Base-by-base conservation (phyloP, 169 alveolate species). In the Toxoplasma gondii region DNA sequence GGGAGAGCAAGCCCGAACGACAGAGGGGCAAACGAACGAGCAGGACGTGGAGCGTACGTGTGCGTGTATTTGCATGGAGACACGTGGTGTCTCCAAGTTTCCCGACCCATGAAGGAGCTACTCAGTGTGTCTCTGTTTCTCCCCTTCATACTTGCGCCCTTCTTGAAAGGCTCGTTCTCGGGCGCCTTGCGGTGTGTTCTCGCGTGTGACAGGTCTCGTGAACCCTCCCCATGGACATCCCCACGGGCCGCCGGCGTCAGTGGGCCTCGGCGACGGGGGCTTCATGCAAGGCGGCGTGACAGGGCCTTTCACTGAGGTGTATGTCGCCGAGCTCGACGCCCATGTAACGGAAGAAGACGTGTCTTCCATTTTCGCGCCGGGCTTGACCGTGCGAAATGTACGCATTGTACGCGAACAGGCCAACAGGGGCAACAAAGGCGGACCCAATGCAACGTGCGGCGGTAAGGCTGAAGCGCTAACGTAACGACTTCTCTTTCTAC, bases 211-310 rank as follows among this genome's bases (percentile, higher is more conserved):
- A 64, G 74, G 74, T 27, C 74, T 64, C 34, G 74, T 64, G 74
- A 31, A 31, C 74, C 7, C 74, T 1, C 74, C 74, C 7, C 74
- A 64, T 27, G n/a, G 31, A 16, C 74, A 64, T 19, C 67, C 67
- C 74, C 74, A 64, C 74, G 74, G 74, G n/a, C n/a, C 74, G 7
- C 74, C 74, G 74, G 74, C 74, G n/a, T n/a, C n/a, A n/a, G n/a
- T n/a, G 31, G 74, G 74, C 58, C 58, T 12, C 58, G 58, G 58
- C 24, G 74, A 64, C 74, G n/a, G n/a, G n/a, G 34, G n/a, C 34
- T 31, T 64, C 74, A 64, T 64, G 74, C 74, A 64, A 31, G 74
- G 74, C 74, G 29, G 34, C 74, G 74, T 27, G 24, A 7, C 34
- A 7, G 29, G 74, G 9, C 24, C 74, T 64, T 64, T 64, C 45